Base-by-base conservation (phyloP, 202 grass and related monocot species). In the Brachypodium distachyon region DNA sequence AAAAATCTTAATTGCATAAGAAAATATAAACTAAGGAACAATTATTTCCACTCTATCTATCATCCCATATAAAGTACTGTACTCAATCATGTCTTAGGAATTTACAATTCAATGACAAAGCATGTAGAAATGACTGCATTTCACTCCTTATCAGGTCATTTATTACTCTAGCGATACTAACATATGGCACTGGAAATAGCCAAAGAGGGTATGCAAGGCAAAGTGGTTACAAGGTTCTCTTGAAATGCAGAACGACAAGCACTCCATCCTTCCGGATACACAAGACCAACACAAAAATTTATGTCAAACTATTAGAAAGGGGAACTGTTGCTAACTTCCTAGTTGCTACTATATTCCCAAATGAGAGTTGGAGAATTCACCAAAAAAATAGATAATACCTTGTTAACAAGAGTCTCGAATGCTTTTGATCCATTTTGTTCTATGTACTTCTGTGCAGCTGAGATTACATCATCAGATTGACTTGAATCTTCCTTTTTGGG, bases 351-450 rank as follows among this genome's bases (percentile, higher is more conserved):
- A 67, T 41, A 68, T 47, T 72, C 76, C 76, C 38, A 76, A 19
- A 34, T 1, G 21, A 61, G 7, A 57, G 72, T 36, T 48, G 40
- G 10, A 69, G 53, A 62, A 31, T 62, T 33, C 37, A 77, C 34
- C 17, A 50, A 18, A 7, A n/a, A 52, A 59, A 80, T 13, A 73
- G 21, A 77, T 40, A 47, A 82, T 89, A 96, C 90, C 93, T 97
- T 90, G 80, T 69, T 97, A 56, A 97, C 59, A 25, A 97, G 77
- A 56, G 80, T 75, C 77, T 97, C 90, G 82, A 97, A 90, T 63
- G 93, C 87, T 67, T 90, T 84, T 56, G 90, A 69, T 60, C 93
- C 93, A 75, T 96, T 96, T 83, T 90, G 71, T 77, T 97, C 79
- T 38, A 93, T 87, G 42, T 93, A 97, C 67, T 36, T 88, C 72